These are phyloP conservation scores for Alnus glutinosa DNA, from an alignment of 306 rosid species.

Conservation along the genomic window DNA sequence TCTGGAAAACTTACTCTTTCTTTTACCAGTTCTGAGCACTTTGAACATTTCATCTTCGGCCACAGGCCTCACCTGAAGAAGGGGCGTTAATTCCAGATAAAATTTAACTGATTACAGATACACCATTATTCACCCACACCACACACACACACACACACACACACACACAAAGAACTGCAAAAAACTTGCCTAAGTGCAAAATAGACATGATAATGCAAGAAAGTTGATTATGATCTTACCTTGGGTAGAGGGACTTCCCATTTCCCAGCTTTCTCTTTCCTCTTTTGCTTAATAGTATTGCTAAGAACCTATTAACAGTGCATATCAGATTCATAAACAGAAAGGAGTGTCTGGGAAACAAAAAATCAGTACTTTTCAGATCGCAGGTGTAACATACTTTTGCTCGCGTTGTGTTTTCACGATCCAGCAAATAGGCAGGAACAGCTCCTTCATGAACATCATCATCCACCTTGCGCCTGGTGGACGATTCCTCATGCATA, in stretches of 20 bases:
- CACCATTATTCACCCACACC: background rate
- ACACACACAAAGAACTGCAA: background rate
- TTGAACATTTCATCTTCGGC: conserved; percentile 98
- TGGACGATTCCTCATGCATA: conserved; percentile 85
- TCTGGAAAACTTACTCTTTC: conserved; percentile 63
- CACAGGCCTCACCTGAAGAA: conserved; percentile 81
- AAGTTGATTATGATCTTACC: conserved; percentile 37
- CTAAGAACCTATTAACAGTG: conserved; percentile 64
- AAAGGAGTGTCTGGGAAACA: background rate
- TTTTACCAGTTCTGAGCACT: conserved; percentile 83
- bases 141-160: background rate
- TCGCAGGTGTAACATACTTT: conserved; percentile 44
- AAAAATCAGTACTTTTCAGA: background rate
- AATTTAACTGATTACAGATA: background rate
- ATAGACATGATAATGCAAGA: background rate
- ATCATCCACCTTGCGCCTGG: conserved; percentile 81
- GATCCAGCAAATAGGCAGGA: conserved; percentile 85
- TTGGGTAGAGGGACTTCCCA: conserved; percentile 98
- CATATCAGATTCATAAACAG: conserved; percentile 15
- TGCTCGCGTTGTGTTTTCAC: conserved; percentile 79
- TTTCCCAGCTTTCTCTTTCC: conserved; percentile 96
- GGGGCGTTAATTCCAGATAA: background rate
- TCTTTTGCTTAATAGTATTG: conserved; percentile 89
- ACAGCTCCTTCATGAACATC: conserved; percentile 80
- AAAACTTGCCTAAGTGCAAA: background rate